Evolutionary conservation across 371 early-diverging fungal genomes (phyloP), one percentile per base, ranked within the genome.

Genomic region (Mortierella sp.): DNA sequence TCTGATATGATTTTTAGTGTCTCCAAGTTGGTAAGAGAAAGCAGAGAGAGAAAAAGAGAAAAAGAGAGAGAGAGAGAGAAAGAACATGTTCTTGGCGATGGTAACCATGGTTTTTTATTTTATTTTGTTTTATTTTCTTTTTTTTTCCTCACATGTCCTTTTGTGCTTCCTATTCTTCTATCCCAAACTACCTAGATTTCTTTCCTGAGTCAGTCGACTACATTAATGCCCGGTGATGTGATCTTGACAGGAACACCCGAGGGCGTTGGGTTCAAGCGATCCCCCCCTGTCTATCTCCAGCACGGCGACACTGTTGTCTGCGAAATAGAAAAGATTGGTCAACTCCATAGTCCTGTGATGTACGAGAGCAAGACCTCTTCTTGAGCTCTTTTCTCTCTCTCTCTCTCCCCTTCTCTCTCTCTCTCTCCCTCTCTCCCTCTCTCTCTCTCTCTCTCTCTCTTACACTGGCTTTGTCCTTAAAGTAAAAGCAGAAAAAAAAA

Each of bases 231-330:
- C 15, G 90, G 90, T 0, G 86, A 87, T 43, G 84, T 90, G 23
- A 89, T 89, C 23, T 62, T 88, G 48, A 90, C 90, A 1, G 90
- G 90, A 14, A 90, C 90, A 0, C 89, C 89, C 9, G 81, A 86
- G 28, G 88, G 88, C 14, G 90, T 90, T 12, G 90, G 90, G 1
- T 81, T 75, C 57, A 81, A 75, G 23, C 68, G 85, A 1, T 74
- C 81, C 15, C 90, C 90, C 18, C 86, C 86, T 25, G 71, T 88
- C 14, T 85, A 68, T 62, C 66, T 90, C 29, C 80, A 89, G 70
- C 81, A 89, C 60, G 86, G 86, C 11, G 87, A 88, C 61, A 79
- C 82, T 45, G 75, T 86, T 29, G 83, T 82, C 16, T 81, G 85
- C 18, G 81, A 80, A 56, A 84, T 90, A 64, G 87, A 89, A 44